These are phyloP conservation scores for Malassezia sympodialis DNA, from an alignment of 1,284 basidiomycete species.

Conservation along the genomic window DNA sequence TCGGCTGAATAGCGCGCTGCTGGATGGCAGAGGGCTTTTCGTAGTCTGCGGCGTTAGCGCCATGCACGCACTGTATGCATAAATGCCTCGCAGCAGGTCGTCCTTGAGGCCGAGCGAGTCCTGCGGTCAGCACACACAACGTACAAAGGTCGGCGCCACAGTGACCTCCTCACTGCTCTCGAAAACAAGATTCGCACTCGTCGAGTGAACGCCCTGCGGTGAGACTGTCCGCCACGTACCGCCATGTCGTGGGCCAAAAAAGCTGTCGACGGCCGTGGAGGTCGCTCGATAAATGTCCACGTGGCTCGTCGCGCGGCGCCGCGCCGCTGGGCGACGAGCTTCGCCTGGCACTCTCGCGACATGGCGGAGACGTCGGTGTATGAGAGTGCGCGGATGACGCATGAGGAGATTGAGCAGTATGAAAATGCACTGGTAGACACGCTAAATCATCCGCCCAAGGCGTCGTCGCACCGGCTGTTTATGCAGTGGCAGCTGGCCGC, in stretches of 20 bases:
- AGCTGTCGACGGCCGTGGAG: background rate
- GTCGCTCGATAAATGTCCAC: background rate
- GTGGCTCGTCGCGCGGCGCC: background rate
- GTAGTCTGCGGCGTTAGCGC: constrained; percentile 24
- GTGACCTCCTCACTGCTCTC: constrained; percentile 94
- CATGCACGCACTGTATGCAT: constrained; percentile 81
- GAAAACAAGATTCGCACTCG: constrained; percentile 65
- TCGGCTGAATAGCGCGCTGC: constrained; percentile 37
- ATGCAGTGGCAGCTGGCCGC: constrained; percentile 49
- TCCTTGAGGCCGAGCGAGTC: constrained; percentile 91
- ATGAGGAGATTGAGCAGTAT: constrained; percentile 89
- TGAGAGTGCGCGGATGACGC: constrained; percentile 81
- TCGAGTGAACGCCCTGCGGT: constrained; percentile 46
- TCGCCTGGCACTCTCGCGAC: background rate
- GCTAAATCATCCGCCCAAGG: constrained; percentile 46
- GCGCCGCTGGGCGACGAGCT: background rate
- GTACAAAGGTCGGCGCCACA: constrained; percentile 49
- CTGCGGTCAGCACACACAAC: constrained; percentile 54
- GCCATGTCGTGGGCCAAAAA: constrained; percentile 7
- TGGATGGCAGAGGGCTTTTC: constrained; percentile 41
- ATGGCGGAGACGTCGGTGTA: constrained; percentile 63
- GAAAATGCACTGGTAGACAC: constrained; percentile 55
- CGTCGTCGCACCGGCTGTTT: constrained; percentile 9
- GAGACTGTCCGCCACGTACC: constrained; percentile 6
- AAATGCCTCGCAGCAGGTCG: constrained; percentile 89